A percentile compares a stretch with the other conserved stretches of the same genome.
phyloP scores from a whole-genome alignment of 1,284 basidiomycete genomes.

The Microbotryomycetes sp. region DNA sequence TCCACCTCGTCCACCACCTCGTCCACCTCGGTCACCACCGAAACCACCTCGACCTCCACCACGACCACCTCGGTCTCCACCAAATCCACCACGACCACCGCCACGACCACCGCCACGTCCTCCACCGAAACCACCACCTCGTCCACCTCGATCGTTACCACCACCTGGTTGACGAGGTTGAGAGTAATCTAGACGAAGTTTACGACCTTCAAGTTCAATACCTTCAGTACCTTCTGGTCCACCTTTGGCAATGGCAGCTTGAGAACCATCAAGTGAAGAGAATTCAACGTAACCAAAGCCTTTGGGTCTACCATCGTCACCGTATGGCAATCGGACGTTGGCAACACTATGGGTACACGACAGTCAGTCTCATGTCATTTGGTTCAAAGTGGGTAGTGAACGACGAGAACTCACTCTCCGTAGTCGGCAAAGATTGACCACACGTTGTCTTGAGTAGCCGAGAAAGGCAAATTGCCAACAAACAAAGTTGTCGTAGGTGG shows the following conservation, averaged over 20 bases:
- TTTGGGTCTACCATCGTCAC: conserved; percentile 86
- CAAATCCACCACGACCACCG: conserved; percentile 47
- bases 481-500: conserved; percentile 70
- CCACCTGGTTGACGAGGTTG: conserved; percentile 62
- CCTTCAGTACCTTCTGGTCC: conserved; percentile 51
- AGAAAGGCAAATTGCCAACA: conserved; percentile 83
- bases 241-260: conserved; percentile 64
- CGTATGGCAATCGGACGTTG: conserved; percentile 78
- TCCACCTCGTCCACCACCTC: conserved; percentile 34
- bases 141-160: conserved; percentile 41
- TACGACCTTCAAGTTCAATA: conserved; percentile 73
- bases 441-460: conserved; percentile 71
- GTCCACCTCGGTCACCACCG: conserved; percentile 37
- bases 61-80: conserved; percentile 42
- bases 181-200: conserved; percentile 80
- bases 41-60: conserved; percentile 38
- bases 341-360: neutral
- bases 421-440: conserved; percentile 90
- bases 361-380: no score
- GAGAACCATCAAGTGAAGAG: conserved; percentile 68
- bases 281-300: conserved; percentile 98
- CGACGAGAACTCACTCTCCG: conserved; percentile 63
- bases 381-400: no score
- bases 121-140: conserved; percentile 32
- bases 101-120: conserved; percentile 38